Evolutionary conservation across 129 eudicot genomes (phyloP), one percentile per base, ranked within the genome.

Genomic region (Oenanthe sinensis): DNA sequence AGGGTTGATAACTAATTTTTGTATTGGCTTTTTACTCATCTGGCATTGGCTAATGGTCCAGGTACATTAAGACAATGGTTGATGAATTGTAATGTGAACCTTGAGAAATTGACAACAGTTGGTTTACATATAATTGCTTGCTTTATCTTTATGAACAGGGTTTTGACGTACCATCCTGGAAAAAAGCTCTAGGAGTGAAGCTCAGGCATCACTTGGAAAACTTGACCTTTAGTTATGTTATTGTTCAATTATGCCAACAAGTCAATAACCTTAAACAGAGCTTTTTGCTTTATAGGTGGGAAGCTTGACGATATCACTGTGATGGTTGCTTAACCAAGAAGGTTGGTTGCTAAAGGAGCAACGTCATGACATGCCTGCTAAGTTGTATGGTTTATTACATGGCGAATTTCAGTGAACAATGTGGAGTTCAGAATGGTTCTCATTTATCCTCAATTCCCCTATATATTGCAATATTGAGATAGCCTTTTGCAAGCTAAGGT

Each of bases 251-350:
- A 42, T 65, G 77, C 45, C 14, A 2, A 75, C 17, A 19, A 69
- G 42, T 49, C 67, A 71, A 24, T 16, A 47, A 77, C 4, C 3
- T 0, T 63, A 24, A 28, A 26, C 39, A 47, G 33, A 58, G 17
- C 48, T 42, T 81, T 79, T 19, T 62, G 20, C 2, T 83, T 52
- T 78, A 84, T 85, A 93, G 98, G 98, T 52, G 98, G 98, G 71
- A 94, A 94, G 90, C 87, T 90, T 82, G 98, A 94, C 78, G 98
- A 94, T 83, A 88, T 94, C 74, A 94, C 98, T 13, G 98, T 94
- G 63, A 82, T 93, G 73, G 90, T 93, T 78, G 97, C 81, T 75
- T 86, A 83, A 79, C 93, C 28, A 63, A 6, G 8, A 63, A 26
- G 71, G 40, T 63, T 40, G 14, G 90, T 91, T 77, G 97, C 81